Evolutionary conservation across 768 basidiomycete genomes (phyloP).

Genomic region (Pulveroboletus sp.): DNA sequence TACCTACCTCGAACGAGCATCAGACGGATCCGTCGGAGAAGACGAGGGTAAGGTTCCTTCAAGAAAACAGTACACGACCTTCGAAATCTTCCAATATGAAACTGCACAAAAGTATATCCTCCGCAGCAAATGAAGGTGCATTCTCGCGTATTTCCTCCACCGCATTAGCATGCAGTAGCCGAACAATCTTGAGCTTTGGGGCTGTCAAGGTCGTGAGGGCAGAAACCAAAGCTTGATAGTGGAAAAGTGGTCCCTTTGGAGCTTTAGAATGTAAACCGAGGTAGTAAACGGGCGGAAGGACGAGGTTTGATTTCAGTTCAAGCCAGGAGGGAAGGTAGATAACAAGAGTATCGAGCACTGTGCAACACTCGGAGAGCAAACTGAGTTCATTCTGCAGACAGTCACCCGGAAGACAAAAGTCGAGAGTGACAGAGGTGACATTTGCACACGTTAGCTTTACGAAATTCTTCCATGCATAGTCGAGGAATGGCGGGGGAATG

Average conservation of each 20-base stretch:
- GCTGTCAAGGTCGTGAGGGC: conserved; percentile 22
- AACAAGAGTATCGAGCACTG: conserved; percentile 21
- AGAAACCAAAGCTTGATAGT: conserved; percentile 16
- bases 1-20: neutral
- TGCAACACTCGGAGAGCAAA: conserved; percentile 24
- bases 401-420: conserved; percentile 24
- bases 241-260: conserved; percentile 8
- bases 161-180: conserved; percentile 16
- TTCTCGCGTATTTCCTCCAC: conserved; percentile 14
- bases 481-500: conserved; percentile 28
- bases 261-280: conserved; percentile 22
- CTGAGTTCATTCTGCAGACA: conserved; percentile 23
- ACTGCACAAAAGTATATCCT: conserved; percentile 8
- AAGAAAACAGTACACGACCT: conserved; percentile 14
- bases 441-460: conserved; percentile 23
- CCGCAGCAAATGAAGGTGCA: neutral
- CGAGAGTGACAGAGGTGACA: conserved; percentile 25
- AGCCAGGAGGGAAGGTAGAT: conserved; percentile 24
- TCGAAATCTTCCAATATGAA: conserved; percentile 23
- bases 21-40: neutral
- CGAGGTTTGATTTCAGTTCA: conserved; percentile 17
- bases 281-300: conserved; percentile 23
- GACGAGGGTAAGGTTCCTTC: neutral
- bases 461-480: conserved; percentile 26
- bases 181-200: conserved; percentile 16